Conservation (phyloP, 345 rosid genomes). For the Litchi chinensis region DNA sequence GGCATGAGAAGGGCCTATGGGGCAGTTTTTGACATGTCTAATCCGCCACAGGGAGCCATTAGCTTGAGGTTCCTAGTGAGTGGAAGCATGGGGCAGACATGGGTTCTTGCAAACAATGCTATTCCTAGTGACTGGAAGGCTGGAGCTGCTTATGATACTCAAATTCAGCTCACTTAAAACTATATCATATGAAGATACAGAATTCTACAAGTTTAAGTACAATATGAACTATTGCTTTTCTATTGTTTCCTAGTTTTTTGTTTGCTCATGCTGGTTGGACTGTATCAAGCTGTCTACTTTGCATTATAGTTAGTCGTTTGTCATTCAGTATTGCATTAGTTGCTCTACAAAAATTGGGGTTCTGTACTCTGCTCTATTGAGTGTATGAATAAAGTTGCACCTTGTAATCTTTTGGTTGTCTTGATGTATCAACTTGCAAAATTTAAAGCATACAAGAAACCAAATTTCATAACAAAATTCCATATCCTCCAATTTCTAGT, state of each 20-base stretch:
- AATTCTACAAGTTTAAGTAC: not conserved
- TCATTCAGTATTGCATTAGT: not conserved
- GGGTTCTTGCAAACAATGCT: constrained; percentile 57
- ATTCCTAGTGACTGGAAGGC: constrained; percentile 68
- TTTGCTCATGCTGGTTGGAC: not conserved
- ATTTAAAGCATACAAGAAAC: not conserved
- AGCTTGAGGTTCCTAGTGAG: constrained; percentile 55
- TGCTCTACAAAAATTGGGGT: not conserved
- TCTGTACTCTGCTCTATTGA: not conserved
- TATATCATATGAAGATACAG: constrained; percentile 18
- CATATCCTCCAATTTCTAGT: not conserved
- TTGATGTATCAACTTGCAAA: not conserved
- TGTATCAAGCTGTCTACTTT: not conserved
- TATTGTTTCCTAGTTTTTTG: not conserved
- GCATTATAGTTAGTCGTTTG: not conserved
- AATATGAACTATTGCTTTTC: not conserved
- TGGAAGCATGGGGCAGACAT: constrained; percentile 44
- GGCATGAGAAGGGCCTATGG: constrained; percentile 77
- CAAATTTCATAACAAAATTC: not conserved
- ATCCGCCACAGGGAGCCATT: constrained; percentile 59
- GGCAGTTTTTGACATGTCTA: constrained; percentile 63
- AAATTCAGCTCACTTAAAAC: constrained; percentile 50
- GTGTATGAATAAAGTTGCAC: not conserved
- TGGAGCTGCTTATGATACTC: constrained; percentile 61
- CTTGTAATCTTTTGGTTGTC: not conserved